Conservation (phyloP, 495 filamentous ascomycete species). For the Penicillium herquei region DNA sequence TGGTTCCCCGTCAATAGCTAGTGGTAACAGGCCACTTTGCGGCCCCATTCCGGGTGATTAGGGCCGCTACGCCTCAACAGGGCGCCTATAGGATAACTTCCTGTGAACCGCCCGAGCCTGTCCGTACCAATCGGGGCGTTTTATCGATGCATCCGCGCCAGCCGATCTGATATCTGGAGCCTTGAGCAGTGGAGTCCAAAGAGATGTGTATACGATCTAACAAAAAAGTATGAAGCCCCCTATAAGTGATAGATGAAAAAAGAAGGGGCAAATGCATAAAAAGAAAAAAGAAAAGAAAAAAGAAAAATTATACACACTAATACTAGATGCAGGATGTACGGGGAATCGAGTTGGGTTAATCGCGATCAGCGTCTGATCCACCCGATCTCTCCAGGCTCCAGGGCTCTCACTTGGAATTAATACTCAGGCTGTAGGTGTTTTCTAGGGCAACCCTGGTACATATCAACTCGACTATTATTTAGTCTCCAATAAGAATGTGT, state of each 20-base stretch:
- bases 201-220: neutral
- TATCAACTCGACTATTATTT: too few species aligned
- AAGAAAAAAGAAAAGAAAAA: neutral
- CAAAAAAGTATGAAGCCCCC: neutral
- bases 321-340: neutral
- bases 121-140: conserved; percentile 27
- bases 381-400: neutral
- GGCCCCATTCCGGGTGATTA: neutral
- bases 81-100: conserved; percentile 25
- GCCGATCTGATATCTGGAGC: conserved; percentile 23
- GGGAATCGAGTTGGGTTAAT: conserved; percentile 16
- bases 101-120: conserved; percentile 9
- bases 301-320: neutral
- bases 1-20: neutral
- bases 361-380: conserved; percentile 16
- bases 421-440: too few species aligned
- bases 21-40: neutral
- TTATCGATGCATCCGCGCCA: conserved; percentile 21
- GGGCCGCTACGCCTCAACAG: neutral
- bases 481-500: too few species aligned
- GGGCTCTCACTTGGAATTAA: too few species aligned
- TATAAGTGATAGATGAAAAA: neutral
- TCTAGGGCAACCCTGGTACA: too few species aligned
- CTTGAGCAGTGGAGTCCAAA: neutral
- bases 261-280: neutral